Conservation (phyloP, 768 basidiomycete species). For the Rhodotorula diobovata region DNA sequence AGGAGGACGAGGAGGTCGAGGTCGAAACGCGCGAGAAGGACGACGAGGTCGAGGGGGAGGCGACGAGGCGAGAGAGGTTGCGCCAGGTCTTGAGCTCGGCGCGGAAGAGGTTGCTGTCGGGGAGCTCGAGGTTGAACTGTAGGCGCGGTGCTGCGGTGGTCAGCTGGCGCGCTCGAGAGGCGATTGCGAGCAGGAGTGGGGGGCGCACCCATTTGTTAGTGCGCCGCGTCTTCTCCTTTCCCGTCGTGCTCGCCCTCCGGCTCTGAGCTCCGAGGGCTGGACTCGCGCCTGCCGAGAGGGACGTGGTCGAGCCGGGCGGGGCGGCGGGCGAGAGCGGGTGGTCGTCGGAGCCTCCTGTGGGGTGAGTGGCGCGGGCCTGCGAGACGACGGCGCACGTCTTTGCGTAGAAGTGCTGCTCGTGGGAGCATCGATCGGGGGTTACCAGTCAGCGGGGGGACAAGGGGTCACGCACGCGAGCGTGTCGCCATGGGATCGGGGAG, state of each 20-base stretch:
- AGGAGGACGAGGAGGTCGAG: not conserved
- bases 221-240: not conserved
- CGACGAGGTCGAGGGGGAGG: constrained; percentile 1
- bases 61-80: constrained; percentile 29
- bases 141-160: not conserved
- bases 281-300: not conserved
- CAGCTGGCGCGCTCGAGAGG: not conserved
- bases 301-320: not conserved
- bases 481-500: too few relatives aligned
- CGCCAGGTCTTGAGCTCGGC: constrained; percentile 42
- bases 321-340: not conserved
- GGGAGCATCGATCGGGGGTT: too few relatives aligned
- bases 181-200: accelerated
- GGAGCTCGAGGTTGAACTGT: constrained; percentile 44
- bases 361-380: constrained; percentile 35
- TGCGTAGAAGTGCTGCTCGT: constrained; percentile 40
- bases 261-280: too few relatives aligned
- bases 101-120: constrained; percentile 38
- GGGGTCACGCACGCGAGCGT: not conserved
- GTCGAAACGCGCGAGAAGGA: not conserved
- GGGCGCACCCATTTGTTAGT: constrained; percentile 39
- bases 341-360: not conserved
- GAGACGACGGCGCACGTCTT: constrained; percentile 40
- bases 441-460: not conserved
- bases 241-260: not conserved